Conservation (phyloP, 768 basidiomycete genomes). For the Trametes elegans region DNA sequence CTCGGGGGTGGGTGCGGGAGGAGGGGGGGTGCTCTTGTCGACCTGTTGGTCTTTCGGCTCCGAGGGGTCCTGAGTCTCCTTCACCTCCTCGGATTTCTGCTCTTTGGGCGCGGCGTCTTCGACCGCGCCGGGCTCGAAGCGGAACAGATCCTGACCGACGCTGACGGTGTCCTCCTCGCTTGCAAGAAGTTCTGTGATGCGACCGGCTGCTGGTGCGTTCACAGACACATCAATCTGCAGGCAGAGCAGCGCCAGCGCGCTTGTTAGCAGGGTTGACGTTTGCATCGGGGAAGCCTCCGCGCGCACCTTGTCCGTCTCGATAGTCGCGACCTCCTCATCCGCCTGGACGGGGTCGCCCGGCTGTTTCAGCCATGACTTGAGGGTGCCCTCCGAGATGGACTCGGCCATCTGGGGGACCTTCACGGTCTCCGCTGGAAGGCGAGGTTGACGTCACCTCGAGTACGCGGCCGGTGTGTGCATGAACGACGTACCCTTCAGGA, state of each 20-base stretch:
- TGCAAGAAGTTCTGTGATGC: conserved; percentile 81
- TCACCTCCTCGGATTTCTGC: conserved; percentile 24
- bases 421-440: conserved; percentile 70
- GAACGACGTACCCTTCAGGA: conserved; percentile 58
- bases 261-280: background rate
- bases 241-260: background rate
- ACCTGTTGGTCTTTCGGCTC: conserved; percentile 50
- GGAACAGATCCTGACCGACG: conserved; percentile 93
- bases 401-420: conserved; percentile 98
- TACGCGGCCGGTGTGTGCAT: background rate
- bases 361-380: conserved; percentile 93
- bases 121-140: conserved; percentile 72
- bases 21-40: conserved; percentile 43
- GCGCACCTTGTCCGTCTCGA: conserved; percentile 96
- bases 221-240: conserved; percentile 93
- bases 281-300: background rate
- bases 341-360: conserved; percentile 86
- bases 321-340: conserved; percentile 96
- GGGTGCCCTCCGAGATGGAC: conserved; percentile 95
- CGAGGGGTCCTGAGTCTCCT: conserved; percentile 38
- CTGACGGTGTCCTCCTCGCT: conserved; percentile 92
- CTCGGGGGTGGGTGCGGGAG: conserved; percentile 41
- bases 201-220: conserved; percentile 87
- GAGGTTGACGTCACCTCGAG: conserved; percentile 22
- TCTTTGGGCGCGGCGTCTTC: conserved; percentile 22